Evolutionary conservation across 306 rosid species (phyloP).

Genomic region (Cucurbita pepo): DNA sequence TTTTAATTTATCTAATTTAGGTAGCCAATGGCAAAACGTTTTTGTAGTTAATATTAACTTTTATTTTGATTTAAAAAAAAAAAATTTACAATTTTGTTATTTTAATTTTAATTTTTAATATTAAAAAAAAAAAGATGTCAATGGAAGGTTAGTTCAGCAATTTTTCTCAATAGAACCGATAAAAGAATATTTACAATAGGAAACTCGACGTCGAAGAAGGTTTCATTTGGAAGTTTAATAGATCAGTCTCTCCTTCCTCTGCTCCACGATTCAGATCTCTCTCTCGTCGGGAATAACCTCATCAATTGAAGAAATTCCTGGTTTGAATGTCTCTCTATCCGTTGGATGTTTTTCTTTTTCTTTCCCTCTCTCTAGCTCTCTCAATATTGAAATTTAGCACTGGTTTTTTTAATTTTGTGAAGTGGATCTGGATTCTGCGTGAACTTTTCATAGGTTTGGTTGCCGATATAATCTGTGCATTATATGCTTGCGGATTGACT

Average conservation of each 20-base stretch:
- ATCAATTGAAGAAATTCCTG: not conserved
- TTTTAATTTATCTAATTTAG: too few relatives aligned
- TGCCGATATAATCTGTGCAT: not conserved
- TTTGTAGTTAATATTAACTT: too few relatives aligned
- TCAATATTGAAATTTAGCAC: not conserved
- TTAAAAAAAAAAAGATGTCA: too few relatives aligned
- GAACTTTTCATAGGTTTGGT: not conserved
- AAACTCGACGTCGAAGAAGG: not conserved
- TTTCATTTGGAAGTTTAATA: not conserved
- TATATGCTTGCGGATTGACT: not conserved
- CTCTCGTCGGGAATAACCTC: not conserved
- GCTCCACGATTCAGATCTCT: conserved; percentile 1
- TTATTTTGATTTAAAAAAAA: too few relatives aligned
- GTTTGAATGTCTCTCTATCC: not conserved
- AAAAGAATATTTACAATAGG: not conserved
- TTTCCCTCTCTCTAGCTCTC: not conserved
- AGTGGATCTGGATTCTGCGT: not conserved
- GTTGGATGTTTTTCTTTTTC: not conserved
- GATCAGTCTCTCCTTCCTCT: not conserved
- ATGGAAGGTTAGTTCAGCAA: too few relatives aligned
- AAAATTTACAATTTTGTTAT: too few relatives aligned
- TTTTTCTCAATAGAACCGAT: too few relatives aligned
- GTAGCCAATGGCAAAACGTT: too few relatives aligned
- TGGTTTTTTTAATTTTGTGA: not conserved
- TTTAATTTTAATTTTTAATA: too few relatives aligned